A percentile compares a stretch with the other conserved stretches of the same genome.
phyloP scores from a whole-genome alignment of 108 stramenopile genomes.

The Cyclotella cryptica region DNA sequence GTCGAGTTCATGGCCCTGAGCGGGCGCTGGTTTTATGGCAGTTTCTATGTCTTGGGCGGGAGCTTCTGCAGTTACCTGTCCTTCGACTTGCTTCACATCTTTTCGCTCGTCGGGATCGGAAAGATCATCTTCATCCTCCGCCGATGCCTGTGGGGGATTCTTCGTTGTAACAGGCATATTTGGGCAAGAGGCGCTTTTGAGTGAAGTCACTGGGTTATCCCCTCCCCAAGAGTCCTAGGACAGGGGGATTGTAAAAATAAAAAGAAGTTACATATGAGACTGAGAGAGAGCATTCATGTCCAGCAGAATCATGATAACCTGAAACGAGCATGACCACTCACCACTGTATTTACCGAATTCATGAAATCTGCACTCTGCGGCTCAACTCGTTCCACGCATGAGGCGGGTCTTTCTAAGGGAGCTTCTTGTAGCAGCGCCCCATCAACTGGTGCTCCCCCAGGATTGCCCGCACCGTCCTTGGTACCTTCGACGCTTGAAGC shows the following conservation, averaged over 20 bases:
- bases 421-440: neutral
- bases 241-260: neutral
- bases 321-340: neutral
- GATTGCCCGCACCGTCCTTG: neutral
- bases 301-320: too few species aligned
- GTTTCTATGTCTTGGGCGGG: neutral
- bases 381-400: neutral
- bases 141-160: neutral
- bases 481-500: neutral
- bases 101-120: neutral
- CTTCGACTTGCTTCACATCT: neutral
- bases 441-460: neutral
- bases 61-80: slow-evolving; percentile 2
- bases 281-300: too few species aligned
- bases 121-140: slow-evolving; percentile 1
- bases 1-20: neutral
- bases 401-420: neutral
- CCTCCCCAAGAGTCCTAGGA: slow-evolving; percentile 11
- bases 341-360: slow-evolving; percentile 26
- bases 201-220: neutral
- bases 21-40: neutral
- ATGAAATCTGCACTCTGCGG: slow-evolving; percentile 3
- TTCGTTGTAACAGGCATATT: neutral
- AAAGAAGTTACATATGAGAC: too few species aligned
- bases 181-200: neutral